Evolutionary conservation across 129 eudicot species (phyloP).

Genomic region (Erigeron canadensis): DNA sequence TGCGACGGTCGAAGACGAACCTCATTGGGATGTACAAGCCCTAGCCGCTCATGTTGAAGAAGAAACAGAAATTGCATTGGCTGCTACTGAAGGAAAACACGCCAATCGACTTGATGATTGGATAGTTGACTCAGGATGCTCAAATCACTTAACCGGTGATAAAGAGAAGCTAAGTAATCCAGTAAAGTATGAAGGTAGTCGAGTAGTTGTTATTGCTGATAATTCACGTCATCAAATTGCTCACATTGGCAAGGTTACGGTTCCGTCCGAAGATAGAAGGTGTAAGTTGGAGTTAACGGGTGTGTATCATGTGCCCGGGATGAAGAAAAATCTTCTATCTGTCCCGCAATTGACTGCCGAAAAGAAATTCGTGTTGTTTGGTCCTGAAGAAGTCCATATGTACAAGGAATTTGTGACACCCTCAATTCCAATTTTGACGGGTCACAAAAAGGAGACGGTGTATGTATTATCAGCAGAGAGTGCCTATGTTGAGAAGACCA

Average conservation of each 20-base stretch:
- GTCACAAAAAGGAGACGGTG: background rate
- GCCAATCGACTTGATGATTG: background rate
- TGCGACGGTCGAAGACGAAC: too few species aligned
- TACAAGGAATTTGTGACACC: background rate
- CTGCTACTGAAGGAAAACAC: background rate
- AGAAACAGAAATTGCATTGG: too few species aligned
- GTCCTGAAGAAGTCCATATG: background rate
- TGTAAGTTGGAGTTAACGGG: background rate
- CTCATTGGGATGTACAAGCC: too few species aligned
- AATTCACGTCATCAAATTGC: background rate
- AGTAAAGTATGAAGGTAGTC: background rate
- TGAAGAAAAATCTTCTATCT: background rate
- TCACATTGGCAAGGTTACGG: background rate
- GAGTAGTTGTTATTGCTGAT: background rate
- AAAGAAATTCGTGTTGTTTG: background rate
- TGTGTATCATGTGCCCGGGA: background rate
- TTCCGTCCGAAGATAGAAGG: background rate
- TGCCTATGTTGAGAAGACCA: background rate
- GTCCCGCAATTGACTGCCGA: background rate
- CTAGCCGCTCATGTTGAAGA: too few species aligned
- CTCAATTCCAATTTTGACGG: background rate
- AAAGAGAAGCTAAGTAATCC: background rate
- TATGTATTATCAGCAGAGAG: background rate
- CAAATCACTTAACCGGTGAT: background rate
- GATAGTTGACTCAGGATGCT: background rate